These are phyloP conservation scores for Astrephomene gubernaculifera DNA, from an alignment of 139 green algal species.

Conservation along the genomic window DNA sequence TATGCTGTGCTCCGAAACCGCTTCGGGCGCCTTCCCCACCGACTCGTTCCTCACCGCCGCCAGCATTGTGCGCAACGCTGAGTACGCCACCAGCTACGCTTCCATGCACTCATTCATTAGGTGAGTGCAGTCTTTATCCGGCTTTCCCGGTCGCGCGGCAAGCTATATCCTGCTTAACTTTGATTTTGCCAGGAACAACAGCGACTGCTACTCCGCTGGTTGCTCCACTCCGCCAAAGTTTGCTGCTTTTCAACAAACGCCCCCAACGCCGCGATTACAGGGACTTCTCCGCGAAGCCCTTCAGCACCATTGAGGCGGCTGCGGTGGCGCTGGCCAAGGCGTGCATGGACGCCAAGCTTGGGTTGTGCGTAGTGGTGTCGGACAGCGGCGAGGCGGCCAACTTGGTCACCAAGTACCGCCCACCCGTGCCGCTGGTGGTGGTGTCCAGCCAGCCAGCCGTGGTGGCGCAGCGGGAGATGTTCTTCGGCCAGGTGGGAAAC, in stretches of 20 bases:
- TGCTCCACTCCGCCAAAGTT: no score
- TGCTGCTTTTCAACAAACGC: no score
- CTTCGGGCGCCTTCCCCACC: constrained; percentile 64
- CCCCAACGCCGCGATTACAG: no score
- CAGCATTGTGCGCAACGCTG: constrained; percentile 67
- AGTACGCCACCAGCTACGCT: constrained; percentile 68
- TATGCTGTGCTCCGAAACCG: constrained; percentile 71
- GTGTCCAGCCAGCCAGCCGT: constrained; percentile 48
- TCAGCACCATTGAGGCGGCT: constrained; percentile 64
- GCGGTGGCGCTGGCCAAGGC: constrained; percentile 52
- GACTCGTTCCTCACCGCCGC: constrained; percentile 58
- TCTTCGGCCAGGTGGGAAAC: constrained; percentile 52
- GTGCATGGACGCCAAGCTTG: constrained; percentile 51
- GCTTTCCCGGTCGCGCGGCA: no score
- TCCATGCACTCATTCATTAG: constrained; percentile 69
- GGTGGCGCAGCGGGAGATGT: constrained; percentile 31
- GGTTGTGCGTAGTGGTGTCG: constrained; percentile 57
- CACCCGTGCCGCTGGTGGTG: constrained; percentile 54
- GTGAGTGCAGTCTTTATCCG: no score
- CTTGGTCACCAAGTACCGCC: constrained; percentile 69
- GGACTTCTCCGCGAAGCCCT: constrained; percentile 65
- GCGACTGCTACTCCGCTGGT: no score
- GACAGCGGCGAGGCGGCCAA: constrained; percentile 46
- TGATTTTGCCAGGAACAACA: no score
- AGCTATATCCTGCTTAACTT: no score